phyloP scores from a whole-genome alignment of 176 grass and related monocot species.

The Miscanthus lutarioriparius region DNA sequence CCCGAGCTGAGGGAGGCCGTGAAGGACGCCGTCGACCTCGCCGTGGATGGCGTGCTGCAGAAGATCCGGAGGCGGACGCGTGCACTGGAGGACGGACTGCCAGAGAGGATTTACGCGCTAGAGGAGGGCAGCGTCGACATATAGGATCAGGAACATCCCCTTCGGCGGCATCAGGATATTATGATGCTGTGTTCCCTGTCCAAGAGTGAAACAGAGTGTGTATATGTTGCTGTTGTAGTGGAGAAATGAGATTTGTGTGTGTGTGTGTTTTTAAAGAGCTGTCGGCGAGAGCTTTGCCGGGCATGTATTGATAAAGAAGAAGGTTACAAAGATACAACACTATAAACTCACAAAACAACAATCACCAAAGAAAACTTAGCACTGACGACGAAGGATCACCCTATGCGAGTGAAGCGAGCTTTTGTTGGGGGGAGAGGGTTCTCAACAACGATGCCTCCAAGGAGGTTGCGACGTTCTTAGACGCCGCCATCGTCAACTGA shows the following conservation, averaged over 20 bases:
- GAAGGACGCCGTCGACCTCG: constrained; percentile 66
- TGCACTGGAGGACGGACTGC: constrained; percentile 47
- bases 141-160: constrained; percentile 20
- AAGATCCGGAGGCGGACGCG: constrained; percentile 48
- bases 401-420: too few species aligned
- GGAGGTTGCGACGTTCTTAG: too few species aligned
- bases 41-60: constrained; percentile 67
- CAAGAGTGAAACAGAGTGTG: neutral
- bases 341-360: too few species aligned
- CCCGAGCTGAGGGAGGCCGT: constrained; percentile 26
- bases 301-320: neutral
- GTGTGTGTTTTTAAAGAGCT: too few species aligned
- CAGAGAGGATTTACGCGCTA: constrained; percentile 51
- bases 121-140: constrained; percentile 47
- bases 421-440: too few species aligned
- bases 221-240: neutral
- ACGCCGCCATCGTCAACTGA: too few species aligned
- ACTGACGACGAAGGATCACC: too few species aligned
- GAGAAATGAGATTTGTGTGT: neutral
- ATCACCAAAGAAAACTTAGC: too few species aligned
- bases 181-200: too few species aligned
- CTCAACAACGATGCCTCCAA: too few species aligned
- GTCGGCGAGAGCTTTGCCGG: too few species aligned
- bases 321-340: too few species aligned
- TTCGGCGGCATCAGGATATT: neutral